A percentile compares a stretch with the other conserved stretches of the same genome.
These are phyloP conservation scores for Yamadazyma dushanensis DNA, from an alignment of 1,139 yeast genomes.

Conservation along the genomic window DNA sequence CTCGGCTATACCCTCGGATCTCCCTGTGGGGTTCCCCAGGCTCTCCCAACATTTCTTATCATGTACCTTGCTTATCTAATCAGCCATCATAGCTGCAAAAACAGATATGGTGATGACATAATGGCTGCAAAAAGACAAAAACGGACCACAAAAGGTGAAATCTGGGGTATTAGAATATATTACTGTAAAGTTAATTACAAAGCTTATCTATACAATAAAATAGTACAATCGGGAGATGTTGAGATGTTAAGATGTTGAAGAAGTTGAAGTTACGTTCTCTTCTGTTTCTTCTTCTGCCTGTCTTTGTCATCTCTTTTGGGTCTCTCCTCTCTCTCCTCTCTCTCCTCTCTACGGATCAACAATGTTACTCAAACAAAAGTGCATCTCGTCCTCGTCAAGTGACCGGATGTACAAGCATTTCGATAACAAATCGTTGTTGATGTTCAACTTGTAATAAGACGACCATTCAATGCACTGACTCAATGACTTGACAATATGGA, in stretches of 20 bases:
- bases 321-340: conserved; percentile 1
- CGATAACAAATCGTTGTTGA: conserved; percentile 64
- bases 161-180: too few relatives aligned
- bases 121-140: too few relatives aligned
- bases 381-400: conserved; percentile 77
- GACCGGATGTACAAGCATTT: conserved; percentile 82
- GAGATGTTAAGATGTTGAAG: too few relatives aligned
- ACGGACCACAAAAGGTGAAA: too few relatives aligned
- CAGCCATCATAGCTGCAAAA: too few relatives aligned
- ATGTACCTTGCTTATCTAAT: too few relatives aligned
- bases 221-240: too few relatives aligned
- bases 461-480: conserved; percentile 89
- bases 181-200: too few relatives aligned
- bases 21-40: not conserved
- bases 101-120: too few relatives aligned
- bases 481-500: conserved; percentile 75
- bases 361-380: conserved; percentile 21
- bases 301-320: too few relatives aligned
- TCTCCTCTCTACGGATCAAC: conserved; percentile 8
- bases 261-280: too few relatives aligned
- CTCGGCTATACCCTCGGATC: not conserved
- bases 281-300: too few relatives aligned
- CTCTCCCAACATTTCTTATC: conserved; percentile 1
- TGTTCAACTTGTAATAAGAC: conserved; percentile 51
- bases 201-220: not conserved